Evolutionary conservation across 129 eudicot species (phyloP).

Genomic region (Erigeron canadensis): DNA sequence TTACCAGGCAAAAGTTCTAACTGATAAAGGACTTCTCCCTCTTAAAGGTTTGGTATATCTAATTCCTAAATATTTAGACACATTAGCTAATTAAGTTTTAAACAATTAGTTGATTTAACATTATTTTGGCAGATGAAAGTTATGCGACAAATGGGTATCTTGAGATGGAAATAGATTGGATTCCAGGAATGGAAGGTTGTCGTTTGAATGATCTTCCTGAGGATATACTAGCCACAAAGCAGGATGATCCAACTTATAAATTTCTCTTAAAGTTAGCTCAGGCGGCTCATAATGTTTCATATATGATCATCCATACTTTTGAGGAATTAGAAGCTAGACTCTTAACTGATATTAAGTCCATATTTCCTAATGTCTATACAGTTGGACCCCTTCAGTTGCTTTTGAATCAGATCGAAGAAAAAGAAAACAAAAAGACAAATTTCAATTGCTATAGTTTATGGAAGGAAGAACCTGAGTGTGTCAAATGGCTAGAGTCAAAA

Average conservation of each 20-base stretch:
- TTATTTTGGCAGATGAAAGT: neutral
- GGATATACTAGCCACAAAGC: neutral
- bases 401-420: too few relatives aligned
- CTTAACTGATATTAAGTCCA: neutral
- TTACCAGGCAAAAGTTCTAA: slow-evolving; percentile 3
- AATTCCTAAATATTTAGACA: too few relatives aligned
- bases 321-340: slow-evolving; percentile 4
- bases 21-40: slow-evolving; percentile 16
- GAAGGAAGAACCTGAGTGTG: too few relatives aligned
- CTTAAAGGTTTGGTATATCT: too few relatives aligned
- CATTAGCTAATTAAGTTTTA: too few relatives aligned
- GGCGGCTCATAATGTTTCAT: slow-evolving; percentile 22
- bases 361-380: too few relatives aligned
- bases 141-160: slow-evolving; percentile 4
- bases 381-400: too few relatives aligned
- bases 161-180: slow-evolving; percentile 3
- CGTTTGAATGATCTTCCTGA: neutral
- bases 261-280: slow-evolving; percentile 19
- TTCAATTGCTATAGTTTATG: too few relatives aligned
- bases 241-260: slow-evolving; percentile 23
- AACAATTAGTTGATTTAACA: too few relatives aligned
- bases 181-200: slow-evolving; percentile 11
- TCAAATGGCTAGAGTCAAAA: too few relatives aligned
- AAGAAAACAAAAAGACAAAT: too few relatives aligned
- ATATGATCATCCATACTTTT: slow-evolving; percentile 34